Conservation (phyloP, 805 yeast genomes). For the Yarrowia bubula region DNA sequence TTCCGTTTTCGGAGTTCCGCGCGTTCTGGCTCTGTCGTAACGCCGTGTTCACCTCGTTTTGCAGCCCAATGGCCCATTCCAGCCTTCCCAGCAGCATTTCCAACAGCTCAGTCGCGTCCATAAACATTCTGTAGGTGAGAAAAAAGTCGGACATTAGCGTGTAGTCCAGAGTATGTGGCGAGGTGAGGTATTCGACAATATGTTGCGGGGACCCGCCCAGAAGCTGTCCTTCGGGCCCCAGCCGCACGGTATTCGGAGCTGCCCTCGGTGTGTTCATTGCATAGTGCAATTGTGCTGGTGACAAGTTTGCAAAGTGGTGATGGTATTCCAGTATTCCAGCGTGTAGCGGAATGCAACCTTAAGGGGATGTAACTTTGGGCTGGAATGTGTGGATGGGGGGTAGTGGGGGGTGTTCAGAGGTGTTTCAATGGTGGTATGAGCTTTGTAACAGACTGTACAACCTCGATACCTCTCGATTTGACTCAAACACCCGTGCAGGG, state of each 20-base stretch:
- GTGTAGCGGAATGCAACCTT: conserved; percentile 26
- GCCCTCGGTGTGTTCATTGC: conserved; percentile 21
- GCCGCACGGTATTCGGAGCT: conserved; percentile 18
- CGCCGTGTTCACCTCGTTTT: conserved; percentile 12
- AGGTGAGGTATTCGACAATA: conserved; percentile 48
- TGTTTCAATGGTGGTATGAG: too few relatives aligned
- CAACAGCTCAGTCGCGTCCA: conserved; percentile 57
- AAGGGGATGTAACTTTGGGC: neutral
- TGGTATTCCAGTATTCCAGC: too few relatives aligned
- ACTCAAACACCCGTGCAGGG: neutral
- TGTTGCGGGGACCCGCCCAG: conserved; percentile 35
- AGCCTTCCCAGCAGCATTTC: conserved; percentile 62
- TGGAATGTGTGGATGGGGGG: neutral
- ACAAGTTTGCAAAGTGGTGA: too few relatives aligned
- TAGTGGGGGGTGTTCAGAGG: neutral
- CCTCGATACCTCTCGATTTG: neutral
- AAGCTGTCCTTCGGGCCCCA: conserved; percentile 26
- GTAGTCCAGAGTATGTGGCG: conserved; percentile 74
- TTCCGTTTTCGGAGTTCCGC: conserved; percentile 50
- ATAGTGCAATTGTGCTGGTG: too few relatives aligned
- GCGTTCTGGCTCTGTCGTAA: conserved; percentile 26
- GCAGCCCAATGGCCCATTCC: conserved; percentile 59
- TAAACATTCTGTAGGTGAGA: conserved; percentile 72
- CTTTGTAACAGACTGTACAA: neutral
- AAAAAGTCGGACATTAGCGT: conserved; percentile 80